These are phyloP conservation scores for Rugosomyces carneus DNA, from an alignment of 1,284 basidiomycete genomes.

Conservation along the genomic window DNA sequence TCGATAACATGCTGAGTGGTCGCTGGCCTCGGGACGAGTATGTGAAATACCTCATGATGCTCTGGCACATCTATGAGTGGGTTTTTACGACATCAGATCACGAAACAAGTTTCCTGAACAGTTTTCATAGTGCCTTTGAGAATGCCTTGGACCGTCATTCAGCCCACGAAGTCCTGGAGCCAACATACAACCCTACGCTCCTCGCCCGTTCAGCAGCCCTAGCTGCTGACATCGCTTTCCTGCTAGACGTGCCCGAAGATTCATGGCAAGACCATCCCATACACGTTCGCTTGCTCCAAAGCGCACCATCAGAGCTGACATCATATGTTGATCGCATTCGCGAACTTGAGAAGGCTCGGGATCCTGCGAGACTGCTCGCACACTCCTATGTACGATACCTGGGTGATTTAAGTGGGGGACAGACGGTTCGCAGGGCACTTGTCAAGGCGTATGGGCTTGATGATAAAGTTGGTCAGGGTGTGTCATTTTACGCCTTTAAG, in stretches of 20 bases:
- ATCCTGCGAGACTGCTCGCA: slow-evolving; percentile 59
- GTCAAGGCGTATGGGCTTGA: slow-evolving; percentile 64
- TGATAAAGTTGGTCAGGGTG: slow-evolving; percentile 42
- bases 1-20: slow-evolving; percentile 55
- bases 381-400: slow-evolving; percentile 83
- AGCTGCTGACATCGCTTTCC: slow-evolving; percentile 60
- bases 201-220: slow-evolving; percentile 57
- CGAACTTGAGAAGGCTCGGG: slow-evolving; percentile 36
- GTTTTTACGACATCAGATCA: slow-evolving; percentile 23
- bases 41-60: slow-evolving; percentile 64
- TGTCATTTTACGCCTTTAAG: slow-evolving; percentile 72
- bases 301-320: slow-evolving; percentile 45
- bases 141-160: slow-evolving; percentile 58
- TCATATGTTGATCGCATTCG: slow-evolving; percentile 49
- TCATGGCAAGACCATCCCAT: slow-evolving; percentile 52
- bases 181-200: slow-evolving; percentile 67
- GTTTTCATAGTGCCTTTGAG: slow-evolving; percentile 52
- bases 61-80: slow-evolving; percentile 77
- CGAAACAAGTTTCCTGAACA: neutral
- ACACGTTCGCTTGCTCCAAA: slow-evolving; percentile 37
- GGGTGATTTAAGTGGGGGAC: slow-evolving; percentile 82
- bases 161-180: slow-evolving; percentile 54
- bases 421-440: slow-evolving; percentile 61
- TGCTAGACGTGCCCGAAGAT: slow-evolving; percentile 49
- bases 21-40: slow-evolving; percentile 62